Conservation (phyloP, 140 eudicot genomes). For the Cichorium intybus region DNA sequence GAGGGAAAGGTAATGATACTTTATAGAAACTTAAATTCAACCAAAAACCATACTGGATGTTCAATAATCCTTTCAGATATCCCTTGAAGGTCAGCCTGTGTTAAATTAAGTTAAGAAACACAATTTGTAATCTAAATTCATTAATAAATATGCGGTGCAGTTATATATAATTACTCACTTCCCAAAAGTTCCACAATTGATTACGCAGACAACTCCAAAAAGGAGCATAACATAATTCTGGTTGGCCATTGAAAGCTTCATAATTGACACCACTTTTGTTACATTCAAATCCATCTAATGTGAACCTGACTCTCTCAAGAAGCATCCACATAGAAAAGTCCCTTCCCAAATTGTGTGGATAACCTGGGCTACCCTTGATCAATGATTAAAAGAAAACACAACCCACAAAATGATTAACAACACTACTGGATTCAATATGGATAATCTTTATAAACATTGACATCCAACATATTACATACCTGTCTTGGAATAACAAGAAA, state of each 20-base stretch:
- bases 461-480: slow-evolving; percentile 38
- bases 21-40: slow-evolving; percentile 3
- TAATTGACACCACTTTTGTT: slow-evolving; percentile 85
- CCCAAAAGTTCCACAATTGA: slow-evolving; percentile 94
- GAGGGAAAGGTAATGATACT: not conserved
- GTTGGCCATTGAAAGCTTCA: slow-evolving; percentile 73
- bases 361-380: slow-evolving; percentile 73
- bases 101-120: not conserved
- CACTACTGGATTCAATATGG: too few relatives aligned
- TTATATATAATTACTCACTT: slow-evolving; percentile 49
- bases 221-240: slow-evolving; percentile 76
- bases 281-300: slow-evolving; percentile 84
- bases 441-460: too few relatives aligned
- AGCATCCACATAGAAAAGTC: slow-evolving; percentile 95
- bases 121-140: not conserved
- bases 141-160: not conserved
- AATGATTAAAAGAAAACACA: slow-evolving; percentile 11
- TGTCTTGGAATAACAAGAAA: slow-evolving; percentile 89
- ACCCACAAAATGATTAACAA: too few relatives aligned
- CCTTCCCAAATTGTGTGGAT: slow-evolving; percentile 78
- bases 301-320: slow-evolving; percentile 87
- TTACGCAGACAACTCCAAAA: slow-evolving; percentile 86
- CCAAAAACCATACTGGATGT: slow-evolving; percentile 83
- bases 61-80: slow-evolving; percentile 81
- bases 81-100: slow-evolving; percentile 82